Evolutionary conservation across 1,284 basidiomycete species (phyloP).

Genomic region (Bondarzewia mesenterica): DNA sequence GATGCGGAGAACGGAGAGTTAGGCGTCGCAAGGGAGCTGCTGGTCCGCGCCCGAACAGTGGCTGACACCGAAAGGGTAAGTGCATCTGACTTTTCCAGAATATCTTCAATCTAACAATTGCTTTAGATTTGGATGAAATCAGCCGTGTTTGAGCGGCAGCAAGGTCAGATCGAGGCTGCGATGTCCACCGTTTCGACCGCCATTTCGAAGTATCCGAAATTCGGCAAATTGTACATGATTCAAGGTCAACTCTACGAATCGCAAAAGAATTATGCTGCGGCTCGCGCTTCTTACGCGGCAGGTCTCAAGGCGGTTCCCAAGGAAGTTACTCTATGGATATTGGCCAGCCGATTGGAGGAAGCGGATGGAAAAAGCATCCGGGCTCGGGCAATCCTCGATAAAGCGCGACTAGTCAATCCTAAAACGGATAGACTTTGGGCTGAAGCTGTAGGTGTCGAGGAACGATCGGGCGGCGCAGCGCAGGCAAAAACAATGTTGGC

Average conservation of each 20-base stretch:
- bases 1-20: constrained; percentile 92
- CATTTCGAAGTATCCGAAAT: constrained; percentile 75
- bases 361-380: constrained; percentile 85
- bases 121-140: constrained; percentile 97
- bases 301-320: constrained; percentile 83
- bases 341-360: constrained; percentile 85
- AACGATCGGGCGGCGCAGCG: constrained; percentile 67
- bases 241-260: constrained; percentile 84
- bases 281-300: constrained; percentile 71
- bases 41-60: constrained; percentile 82
- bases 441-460: constrained; percentile 86
- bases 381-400: constrained; percentile 88
- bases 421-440: constrained; percentile 84
- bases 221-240: constrained; percentile 93
- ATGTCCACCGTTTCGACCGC: constrained; percentile 71
- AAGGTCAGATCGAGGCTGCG: constrained; percentile 69
- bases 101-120: constrained; percentile 1
- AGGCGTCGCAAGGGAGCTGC: constrained; percentile 76
- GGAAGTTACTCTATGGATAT: constrained; percentile 80
- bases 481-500: constrained; percentile 85
- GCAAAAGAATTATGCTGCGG: constrained; percentile 50
- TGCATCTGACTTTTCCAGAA: constrained; percentile 9
- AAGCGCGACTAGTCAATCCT: constrained; percentile 80
- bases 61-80: constrained; percentile 86
- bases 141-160: constrained; percentile 88